Conservation (phyloP, 73 alveolate genomes). For the Tetrahymena thermophila region DNA sequence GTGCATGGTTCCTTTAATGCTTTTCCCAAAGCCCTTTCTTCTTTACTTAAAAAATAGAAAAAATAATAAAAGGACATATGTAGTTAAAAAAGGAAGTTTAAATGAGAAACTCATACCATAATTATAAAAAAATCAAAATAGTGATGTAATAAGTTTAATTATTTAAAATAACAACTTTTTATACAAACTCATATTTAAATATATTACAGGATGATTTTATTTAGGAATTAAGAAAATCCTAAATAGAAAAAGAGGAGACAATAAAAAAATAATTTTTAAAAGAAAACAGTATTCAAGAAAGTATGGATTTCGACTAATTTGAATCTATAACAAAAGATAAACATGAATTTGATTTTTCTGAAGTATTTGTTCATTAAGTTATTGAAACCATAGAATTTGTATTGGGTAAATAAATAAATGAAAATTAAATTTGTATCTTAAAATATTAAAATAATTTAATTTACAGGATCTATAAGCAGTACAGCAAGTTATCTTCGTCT, state of each 20-base stretch:
- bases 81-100: background rate
- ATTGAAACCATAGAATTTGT: conserved; percentile 95
- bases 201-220: conserved; percentile 12
- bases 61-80: conserved; percentile 8
- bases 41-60: conserved; percentile 33
- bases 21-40: conserved; percentile 78
- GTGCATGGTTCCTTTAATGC: conserved; percentile 86
- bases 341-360: conserved; percentile 59
- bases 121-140: background rate
- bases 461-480: conserved; percentile 79
- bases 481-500: conserved; percentile 97
- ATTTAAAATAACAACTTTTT: background rate
- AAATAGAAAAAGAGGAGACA: conserved; percentile 5
- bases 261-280: conserved; percentile 32
- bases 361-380: conserved; percentile 76
- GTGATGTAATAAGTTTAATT: background rate
- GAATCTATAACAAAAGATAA: conserved; percentile 36
- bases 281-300: background rate
- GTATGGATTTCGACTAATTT: background rate
- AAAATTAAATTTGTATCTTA: no score
- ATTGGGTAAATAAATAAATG: conserved; percentile 67
- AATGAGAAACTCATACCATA: background rate
- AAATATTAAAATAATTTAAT: no score
- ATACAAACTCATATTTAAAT: background rate
- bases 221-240: background rate